Conservation (phyloP, 2,329 filamentous ascomycete genomes). For the Aureobasidium sp. region DNA sequence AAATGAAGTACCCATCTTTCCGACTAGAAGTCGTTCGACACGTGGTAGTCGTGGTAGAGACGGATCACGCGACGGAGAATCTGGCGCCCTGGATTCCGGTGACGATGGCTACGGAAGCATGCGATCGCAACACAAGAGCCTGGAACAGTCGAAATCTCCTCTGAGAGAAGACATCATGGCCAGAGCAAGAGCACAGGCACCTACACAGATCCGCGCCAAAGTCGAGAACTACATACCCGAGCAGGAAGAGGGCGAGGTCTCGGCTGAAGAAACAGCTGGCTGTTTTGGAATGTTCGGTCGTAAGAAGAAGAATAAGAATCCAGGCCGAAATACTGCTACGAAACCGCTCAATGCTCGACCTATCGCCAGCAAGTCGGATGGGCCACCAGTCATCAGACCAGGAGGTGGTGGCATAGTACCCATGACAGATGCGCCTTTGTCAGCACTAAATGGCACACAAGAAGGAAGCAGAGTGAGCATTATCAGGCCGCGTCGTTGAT, state of each 20-base stretch:
- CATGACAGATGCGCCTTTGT: slow-evolving; percentile 67
- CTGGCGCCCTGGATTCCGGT: neutral
- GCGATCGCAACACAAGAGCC: slow-evolving; percentile 2
- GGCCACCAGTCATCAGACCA: slow-evolving; percentile 32
- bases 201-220: neutral
- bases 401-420: slow-evolving; percentile 44
- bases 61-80: neutral
- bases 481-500: slow-evolving; percentile 8
- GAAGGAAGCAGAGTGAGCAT: slow-evolving; percentile 52
- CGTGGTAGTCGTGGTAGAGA: neutral
- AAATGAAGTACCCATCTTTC: neutral
- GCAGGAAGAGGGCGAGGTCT: neutral
- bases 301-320: slow-evolving; percentile 21
- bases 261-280: slow-evolving; percentile 17
- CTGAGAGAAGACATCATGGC: neutral
- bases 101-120: slow-evolving; percentile 1
- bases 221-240: slow-evolving; percentile 1
- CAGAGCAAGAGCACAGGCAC: neutral
- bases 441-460: slow-evolving; percentile 58
- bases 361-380: slow-evolving; percentile 6
- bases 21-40: neutral
- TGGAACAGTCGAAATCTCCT: neutral
- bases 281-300: slow-evolving; percentile 31
- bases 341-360: neutral
- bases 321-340: neutral